These are phyloP conservation scores for Chrysoporthe deuterocubensis DNA, from an alignment of 2,329 filamentous ascomycete genomes.

Conservation along the genomic window DNA sequence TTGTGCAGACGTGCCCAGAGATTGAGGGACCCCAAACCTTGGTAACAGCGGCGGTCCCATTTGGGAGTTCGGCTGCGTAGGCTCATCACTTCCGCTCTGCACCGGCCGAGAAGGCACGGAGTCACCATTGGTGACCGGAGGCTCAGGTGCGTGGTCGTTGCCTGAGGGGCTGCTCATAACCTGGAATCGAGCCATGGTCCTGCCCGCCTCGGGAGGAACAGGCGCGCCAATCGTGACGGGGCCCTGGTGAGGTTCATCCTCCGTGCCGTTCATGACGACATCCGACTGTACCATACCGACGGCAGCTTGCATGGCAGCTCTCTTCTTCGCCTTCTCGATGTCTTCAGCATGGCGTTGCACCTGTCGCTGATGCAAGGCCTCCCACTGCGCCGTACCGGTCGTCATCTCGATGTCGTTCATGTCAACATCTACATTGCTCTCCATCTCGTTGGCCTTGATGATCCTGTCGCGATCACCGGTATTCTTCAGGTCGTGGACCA, in stretches of 20 bases:
- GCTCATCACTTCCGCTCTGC: conserved; percentile 60
- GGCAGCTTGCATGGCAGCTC: conserved; percentile 62
- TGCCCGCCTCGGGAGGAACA: conserved; percentile 56
- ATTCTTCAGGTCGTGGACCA: conserved; percentile 83
- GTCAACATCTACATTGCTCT: conserved; percentile 93
- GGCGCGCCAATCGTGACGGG: conserved; percentile 67
- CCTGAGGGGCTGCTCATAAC: conserved; percentile 62
- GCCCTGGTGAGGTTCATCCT: conserved; percentile 32
- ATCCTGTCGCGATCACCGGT: conserved; percentile 82
- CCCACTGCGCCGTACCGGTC: conserved; percentile 51
- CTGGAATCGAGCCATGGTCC: conserved; percentile 58
- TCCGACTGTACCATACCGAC: conserved; percentile 49
- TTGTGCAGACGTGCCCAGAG: conserved; percentile 38
- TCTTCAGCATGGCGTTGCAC: conserved; percentile 64
- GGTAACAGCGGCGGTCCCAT: conserved; percentile 56
- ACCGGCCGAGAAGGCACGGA: conserved; percentile 51
- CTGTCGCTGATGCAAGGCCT: conserved; percentile 70
- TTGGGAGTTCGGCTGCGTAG: conserved; percentile 51
- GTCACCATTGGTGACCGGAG: conserved; percentile 59
- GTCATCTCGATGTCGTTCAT: conserved; percentile 76
- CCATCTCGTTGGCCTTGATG: conserved; percentile 87
- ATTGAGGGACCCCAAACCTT: conserved; percentile 20
- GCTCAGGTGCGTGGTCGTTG: conserved; percentile 57
- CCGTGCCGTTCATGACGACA: conserved; percentile 10
- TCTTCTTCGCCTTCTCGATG: conserved; percentile 66